phyloP scores from a whole-genome alignment of 768 basidiomycete species.

The Leccinellum luteum region DNA sequence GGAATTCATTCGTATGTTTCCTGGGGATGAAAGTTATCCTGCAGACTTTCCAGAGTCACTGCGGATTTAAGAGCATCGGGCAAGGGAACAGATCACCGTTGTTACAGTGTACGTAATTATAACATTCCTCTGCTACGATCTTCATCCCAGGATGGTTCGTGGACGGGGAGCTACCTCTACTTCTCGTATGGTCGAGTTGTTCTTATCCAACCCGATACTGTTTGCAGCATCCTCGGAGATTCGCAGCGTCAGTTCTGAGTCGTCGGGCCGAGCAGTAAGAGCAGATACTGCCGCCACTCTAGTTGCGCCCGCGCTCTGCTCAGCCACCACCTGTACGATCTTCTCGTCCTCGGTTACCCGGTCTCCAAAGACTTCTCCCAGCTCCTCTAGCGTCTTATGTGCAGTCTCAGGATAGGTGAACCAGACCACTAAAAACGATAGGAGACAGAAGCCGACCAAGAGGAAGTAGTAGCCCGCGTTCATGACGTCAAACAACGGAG shows the following conservation, averaged over 20 bases:
- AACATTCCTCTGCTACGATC: background rate
- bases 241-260: constrained; percentile 28
- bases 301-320: constrained; percentile 10
- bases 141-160: constrained; percentile 7
- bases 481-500: constrained; percentile 56
- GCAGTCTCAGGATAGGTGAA: constrained; percentile 51
- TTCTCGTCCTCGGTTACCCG: constrained; percentile 23
- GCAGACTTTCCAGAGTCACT: constrained; percentile 33
- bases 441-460: constrained; percentile 43
- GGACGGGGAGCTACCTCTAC: constrained; percentile 14
- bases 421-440: constrained; percentile 46
- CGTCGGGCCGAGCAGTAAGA: constrained; percentile 13
- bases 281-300: constrained; percentile 13
- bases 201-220: constrained; percentile 16
- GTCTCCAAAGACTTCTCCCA: constrained; percentile 49
- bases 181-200: constrained; percentile 11
- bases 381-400: constrained; percentile 45
- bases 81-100: background rate
- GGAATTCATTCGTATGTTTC: constrained; percentile 33
- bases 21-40: constrained; percentile 34
- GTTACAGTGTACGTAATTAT: background rate
- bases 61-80: constrained; percentile 8
- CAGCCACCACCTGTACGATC: constrained; percentile 13
- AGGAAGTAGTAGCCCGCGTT: constrained; percentile 51
- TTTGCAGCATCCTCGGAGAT: constrained; percentile 16